Evolutionary conservation across 352 stramenopile genomes (phyloP).

Genomic region (Globisporangium orthogonon): DNA sequence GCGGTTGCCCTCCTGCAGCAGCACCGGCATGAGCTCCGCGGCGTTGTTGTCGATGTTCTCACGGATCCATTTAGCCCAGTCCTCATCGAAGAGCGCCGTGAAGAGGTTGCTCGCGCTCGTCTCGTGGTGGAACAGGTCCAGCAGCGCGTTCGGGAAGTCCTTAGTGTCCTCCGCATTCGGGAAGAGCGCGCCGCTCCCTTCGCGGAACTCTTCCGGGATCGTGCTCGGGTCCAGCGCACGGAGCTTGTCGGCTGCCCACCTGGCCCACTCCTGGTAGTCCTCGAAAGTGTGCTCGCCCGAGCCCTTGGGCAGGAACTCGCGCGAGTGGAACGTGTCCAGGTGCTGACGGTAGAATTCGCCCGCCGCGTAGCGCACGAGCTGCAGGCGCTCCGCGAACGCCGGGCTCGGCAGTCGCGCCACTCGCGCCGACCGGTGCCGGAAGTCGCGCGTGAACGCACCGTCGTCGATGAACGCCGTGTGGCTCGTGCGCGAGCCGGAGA

Average conservation of each 20-base stretch:
- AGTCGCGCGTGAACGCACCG: slow-evolving; percentile 61
- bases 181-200: slow-evolving; percentile 44
- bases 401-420: slow-evolving; percentile 66
- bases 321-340: slow-evolving; percentile 76
- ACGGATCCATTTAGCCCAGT: slow-evolving; percentile 52
- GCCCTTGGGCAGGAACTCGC: slow-evolving; percentile 56
- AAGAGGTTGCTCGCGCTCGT: slow-evolving; percentile 56
- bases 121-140: slow-evolving; percentile 52
- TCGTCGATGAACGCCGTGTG: slow-evolving; percentile 77
- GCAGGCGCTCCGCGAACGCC: slow-evolving; percentile 59
- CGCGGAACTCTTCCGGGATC: slow-evolving; percentile 49
- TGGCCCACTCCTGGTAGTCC: slow-evolving; percentile 61
- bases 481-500: slow-evolving; percentile 62
- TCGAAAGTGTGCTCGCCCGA: slow-evolving; percentile 30
- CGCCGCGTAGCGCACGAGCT: slow-evolving; percentile 71
- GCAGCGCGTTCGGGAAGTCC: slow-evolving; percentile 55
- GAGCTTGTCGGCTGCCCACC: slow-evolving; percentile 52
- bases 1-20: slow-evolving; percentile 35
- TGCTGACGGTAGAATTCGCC: slow-evolving; percentile 83
- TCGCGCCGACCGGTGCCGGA: slow-evolving; percentile 49
- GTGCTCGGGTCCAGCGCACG: slow-evolving; percentile 28
- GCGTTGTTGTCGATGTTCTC: slow-evolving; percentile 56
- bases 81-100: slow-evolving; percentile 40
- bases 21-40: slow-evolving; percentile 24
- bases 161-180: slow-evolving; percentile 42